Evolutionary conservation across 2,329 filamentous ascomycete species (phyloP), one percentile per base, ranked within the genome.

Genomic region (Rhytidhysteron rufulum): DNA sequence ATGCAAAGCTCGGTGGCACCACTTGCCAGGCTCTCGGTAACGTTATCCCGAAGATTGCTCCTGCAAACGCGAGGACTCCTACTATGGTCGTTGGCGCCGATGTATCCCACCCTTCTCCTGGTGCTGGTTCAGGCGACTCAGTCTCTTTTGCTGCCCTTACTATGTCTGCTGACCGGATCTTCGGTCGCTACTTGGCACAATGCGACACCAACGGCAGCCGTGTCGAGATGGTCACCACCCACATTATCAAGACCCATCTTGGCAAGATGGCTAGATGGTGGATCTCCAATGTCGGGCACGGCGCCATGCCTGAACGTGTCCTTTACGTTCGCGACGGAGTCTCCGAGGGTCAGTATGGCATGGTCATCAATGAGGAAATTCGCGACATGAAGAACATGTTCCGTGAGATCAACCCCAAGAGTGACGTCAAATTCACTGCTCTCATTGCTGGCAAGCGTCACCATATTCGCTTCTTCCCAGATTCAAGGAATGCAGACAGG

Each of bases 271-370:
- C 85, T 6, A 67, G 69, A 16, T 66, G 77, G 31, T 97, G 90
- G 87, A 70, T 77, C 21, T 55, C 68, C 13, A 74, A 67, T 2
- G 70, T 77, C 38, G 74, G 75, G 16, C 66, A 68, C 2, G 75
- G 78, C n/a, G 61, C 63, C 19, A 55, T 72, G 13, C 90, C 91
- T 0, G 52, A 76, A n/a, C 82, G 90, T 27, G 75, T 98, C 41
- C 86, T 94, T 52, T 97, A 95, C 67, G 85, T 97, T 66, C 87
- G 93, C 15, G 93, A 98, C 54, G 93, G 93, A 51, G 88, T 97
- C 1, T 84, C 84, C 0, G 88, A 95, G 54, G 87, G 87, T 0
- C 86, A 97, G 58, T 96, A 93, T 53, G 67, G 77, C 1, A 80
- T 88, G 19, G 85, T 98, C 0, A 68, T 98, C 8, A 73, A 87